A percentile compares a stretch with the other conserved stretches of the same genome.
phyloP scores from a whole-genome alignment of 495 filamentous ascomycete genomes.

The Platismatia glauca region DNA sequence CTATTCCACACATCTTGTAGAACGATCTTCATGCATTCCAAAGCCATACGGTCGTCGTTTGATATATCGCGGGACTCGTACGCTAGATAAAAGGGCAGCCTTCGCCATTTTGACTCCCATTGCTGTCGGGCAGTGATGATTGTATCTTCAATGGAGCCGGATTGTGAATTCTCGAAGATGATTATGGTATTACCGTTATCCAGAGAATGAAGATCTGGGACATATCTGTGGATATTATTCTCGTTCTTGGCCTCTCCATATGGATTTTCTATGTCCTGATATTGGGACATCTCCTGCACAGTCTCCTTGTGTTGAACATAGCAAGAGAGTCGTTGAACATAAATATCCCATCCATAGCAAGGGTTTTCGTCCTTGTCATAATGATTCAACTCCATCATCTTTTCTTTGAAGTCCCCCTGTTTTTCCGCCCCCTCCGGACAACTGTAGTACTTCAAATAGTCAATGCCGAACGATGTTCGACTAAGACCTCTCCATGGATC shows the following conservation, averaged over 20 bases:
- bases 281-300: conserved; percentile 26
- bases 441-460: conserved; percentile 42
- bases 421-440: conserved; percentile 10
- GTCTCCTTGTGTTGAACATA: conserved; percentile 35
- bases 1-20: conserved; percentile 44
- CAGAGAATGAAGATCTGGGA: conserved; percentile 28
- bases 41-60: conserved; percentile 30
- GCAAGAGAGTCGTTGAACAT: conserved; percentile 35
- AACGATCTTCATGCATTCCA: conserved; percentile 44
- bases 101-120: conserved; percentile 44
- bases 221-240: conserved; percentile 16
- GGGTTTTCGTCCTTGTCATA: conserved; percentile 39
- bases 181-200: conserved; percentile 49
- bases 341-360: conserved; percentile 36
- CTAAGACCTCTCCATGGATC: conserved; percentile 47
- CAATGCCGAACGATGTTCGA: conserved; percentile 42
- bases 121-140: conserved; percentile 41
- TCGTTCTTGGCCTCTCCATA: conserved; percentile 21
- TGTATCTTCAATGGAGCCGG: conserved; percentile 38
- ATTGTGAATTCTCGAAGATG: conserved; percentile 43
- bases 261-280: conserved; percentile 22
- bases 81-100: conserved; percentile 41
- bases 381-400: conserved; percentile 42
- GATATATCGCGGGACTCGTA: conserved; percentile 28
- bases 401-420: conserved; percentile 19